Evolutionary conservation across 257 asterid species (phyloP).

Genomic region (Solanum bulbocastanum): DNA sequence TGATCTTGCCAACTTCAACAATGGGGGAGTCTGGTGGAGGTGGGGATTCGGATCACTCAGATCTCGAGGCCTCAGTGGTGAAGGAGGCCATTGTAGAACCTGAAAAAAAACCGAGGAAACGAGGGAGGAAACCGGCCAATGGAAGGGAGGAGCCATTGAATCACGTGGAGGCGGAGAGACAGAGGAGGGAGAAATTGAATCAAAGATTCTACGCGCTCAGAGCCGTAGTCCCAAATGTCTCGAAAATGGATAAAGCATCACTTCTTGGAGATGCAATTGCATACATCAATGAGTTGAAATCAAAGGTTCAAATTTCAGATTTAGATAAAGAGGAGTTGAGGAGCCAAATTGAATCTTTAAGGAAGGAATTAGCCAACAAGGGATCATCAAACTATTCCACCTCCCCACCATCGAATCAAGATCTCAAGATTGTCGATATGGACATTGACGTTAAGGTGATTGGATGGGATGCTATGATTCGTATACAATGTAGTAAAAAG

Average conservation of each 20-base stretch:
- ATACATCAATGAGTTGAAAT: slow-evolving; percentile 61
- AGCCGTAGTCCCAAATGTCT: slow-evolving; percentile 82
- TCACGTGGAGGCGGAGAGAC: slow-evolving; percentile 94
- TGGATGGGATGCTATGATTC: slow-evolving; percentile 64
- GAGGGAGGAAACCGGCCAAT: slow-evolving; percentile 84
- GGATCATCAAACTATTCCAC: slow-evolving; percentile 5
- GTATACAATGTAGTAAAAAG: slow-evolving; percentile 56
- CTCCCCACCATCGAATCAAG: slow-evolving; percentile 12
- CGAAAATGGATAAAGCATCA: slow-evolving; percentile 92
- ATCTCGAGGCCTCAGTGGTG: slow-evolving; percentile 68
- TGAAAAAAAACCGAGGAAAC: slow-evolving; percentile 62
- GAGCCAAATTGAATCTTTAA: slow-evolving; percentile 33
- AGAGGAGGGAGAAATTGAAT: slow-evolving; percentile 83
- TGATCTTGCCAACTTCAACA: slow-evolving; percentile 36
- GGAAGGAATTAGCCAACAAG: slow-evolving; percentile 34
- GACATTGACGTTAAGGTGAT: slow-evolving; percentile 70
- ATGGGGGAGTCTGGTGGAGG: slow-evolving; percentile 26
- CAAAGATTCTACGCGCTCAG: slow-evolving; percentile 72
- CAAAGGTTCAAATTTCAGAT: slow-evolving; percentile 37
- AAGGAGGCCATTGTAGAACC: slow-evolving; percentile 58
- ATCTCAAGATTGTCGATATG: slow-evolving; percentile 20
- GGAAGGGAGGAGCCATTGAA: slow-evolving; percentile 88
- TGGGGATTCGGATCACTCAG: slow-evolving; percentile 68
- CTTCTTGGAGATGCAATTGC: slow-evolving; percentile 82
- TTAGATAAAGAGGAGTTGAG: slow-evolving; percentile 42